Evolutionary conservation across 2,329 filamentous ascomycete genomes (phyloP).

Genomic region (Truncatella angustata): DNA sequence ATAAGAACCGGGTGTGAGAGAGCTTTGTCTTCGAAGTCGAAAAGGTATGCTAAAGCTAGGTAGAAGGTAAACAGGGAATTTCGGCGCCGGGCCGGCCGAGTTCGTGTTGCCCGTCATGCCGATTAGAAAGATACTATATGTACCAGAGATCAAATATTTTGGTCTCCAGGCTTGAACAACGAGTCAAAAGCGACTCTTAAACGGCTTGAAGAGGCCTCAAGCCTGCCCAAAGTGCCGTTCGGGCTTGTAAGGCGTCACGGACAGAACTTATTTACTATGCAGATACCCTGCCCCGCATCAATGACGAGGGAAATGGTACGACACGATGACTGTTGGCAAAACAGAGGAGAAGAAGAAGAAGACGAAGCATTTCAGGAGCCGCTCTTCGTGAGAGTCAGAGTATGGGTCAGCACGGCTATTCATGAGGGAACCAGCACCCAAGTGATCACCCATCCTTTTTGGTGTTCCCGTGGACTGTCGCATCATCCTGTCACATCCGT

Average conservation of each 20-base stretch:
- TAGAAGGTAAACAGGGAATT: constrained; percentile 52
- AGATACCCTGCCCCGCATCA: constrained; percentile 4
- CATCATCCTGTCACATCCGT: no score
- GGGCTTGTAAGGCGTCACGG: neutral
- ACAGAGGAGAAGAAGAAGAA: neutral
- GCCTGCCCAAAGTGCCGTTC: neutral
- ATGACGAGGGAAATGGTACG: neutral
- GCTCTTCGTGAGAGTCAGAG: neutral
- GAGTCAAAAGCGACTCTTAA: neutral
- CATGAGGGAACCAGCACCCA: constrained; percentile 19
- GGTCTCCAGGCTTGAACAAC: no score
- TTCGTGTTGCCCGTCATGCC: neutral
- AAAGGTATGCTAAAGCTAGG: constrained; percentile 50
- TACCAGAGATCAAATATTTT: neutral
- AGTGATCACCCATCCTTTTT: constrained; percentile 18
- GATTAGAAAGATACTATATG: neutral
- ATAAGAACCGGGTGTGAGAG: constrained; percentile 27
- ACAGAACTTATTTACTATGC: neutral
- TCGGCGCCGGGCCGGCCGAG: constrained; percentile 25
- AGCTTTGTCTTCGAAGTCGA: constrained; percentile 35
- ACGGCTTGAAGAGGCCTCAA: neutral
- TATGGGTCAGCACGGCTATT: neutral
- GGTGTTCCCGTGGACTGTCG: no score
- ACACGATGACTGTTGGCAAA: neutral
- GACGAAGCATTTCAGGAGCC: neutral